A percentile compares a stretch with the other conserved stretches of the same genome.
These are phyloP conservation scores for Fraxinus anomala DNA, from an alignment of 257 asterid genomes.

Conservation along the genomic window DNA sequence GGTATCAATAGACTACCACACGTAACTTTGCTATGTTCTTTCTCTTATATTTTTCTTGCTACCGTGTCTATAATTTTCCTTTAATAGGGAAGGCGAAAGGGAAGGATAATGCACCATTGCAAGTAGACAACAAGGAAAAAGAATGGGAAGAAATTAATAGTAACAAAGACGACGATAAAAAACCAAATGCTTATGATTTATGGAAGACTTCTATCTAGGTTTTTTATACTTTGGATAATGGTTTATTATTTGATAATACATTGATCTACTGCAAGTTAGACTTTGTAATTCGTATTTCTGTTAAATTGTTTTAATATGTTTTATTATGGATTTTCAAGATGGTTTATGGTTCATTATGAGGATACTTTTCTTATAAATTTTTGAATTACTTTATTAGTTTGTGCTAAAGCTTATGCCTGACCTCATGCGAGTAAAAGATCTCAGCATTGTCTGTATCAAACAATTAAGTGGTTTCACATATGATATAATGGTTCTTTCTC, in stretches of 20 bases:
- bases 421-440: background rate
- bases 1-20: background rate
- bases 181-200: background rate
- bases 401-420: background rate
- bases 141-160: background rate
- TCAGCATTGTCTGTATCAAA: background rate
- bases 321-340: background rate
- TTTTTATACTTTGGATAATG: background rate
- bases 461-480: background rate
- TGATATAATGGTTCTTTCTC: background rate
- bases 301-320: no score
- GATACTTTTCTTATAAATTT: background rate
- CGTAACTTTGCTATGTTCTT: background rate
- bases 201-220: background rate
- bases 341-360: background rate
- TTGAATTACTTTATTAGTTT: background rate
- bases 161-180: background rate
- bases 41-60: slow-evolving; percentile 1
- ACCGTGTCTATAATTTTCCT: background rate
- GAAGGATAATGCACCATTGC: background rate
- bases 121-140: background rate
- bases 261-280: slow-evolving; percentile 1
- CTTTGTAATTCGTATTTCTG: background rate
- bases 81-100: background rate
- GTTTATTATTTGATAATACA: background rate